Conservation (phyloP, 257 asterid species). For the Primulina tabacum region DNA sequence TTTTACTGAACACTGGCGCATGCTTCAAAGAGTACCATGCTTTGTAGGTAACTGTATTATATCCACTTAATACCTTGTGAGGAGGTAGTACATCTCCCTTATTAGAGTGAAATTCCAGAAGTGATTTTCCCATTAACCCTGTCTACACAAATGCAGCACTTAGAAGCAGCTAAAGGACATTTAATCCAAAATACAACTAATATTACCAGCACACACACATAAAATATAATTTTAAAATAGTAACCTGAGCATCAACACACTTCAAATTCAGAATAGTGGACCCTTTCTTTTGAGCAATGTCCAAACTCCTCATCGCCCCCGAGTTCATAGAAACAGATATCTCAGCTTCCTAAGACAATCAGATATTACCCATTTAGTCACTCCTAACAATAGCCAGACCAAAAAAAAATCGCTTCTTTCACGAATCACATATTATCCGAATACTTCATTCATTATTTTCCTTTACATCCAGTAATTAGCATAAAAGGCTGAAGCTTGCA, state of each 20-base stretch:
- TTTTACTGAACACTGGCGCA: background rate
- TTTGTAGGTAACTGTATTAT: slow-evolving; percentile 9
- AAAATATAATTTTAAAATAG: slow-evolving; percentile 12
- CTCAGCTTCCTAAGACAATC: slow-evolving; percentile 75
- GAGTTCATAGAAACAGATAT: slow-evolving; percentile 74
- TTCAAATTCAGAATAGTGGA: slow-evolving; percentile 82
- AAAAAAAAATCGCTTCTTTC: too few relatives aligned
- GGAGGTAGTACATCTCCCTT: slow-evolving; percentile 94
- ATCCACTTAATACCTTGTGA: slow-evolving; percentile 61
- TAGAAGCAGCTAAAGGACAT: slow-evolving; percentile 1
- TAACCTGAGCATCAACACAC: slow-evolving; percentile 90
- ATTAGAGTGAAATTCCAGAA: slow-evolving; percentile 85
- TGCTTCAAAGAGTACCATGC: slow-evolving; percentile 10
- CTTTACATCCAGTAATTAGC: background rate
- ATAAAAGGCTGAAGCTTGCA: slow-evolving; percentile 5
- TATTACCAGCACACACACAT: background rate
- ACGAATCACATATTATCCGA: background rate
- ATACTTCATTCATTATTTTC: background rate
- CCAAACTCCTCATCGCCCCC: slow-evolving; percentile 82
- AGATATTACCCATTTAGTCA: slow-evolving; percentile 4
- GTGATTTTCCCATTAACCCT: slow-evolving; percentile 89
- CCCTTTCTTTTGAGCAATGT: slow-evolving; percentile 82
- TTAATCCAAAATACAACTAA: background rate
- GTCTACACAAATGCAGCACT: slow-evolving; percentile 51
- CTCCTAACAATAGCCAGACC: background rate